Conservation (phyloP, 2,329 filamentous ascomycete species). For the Hypoxylon sp. region DNA sequence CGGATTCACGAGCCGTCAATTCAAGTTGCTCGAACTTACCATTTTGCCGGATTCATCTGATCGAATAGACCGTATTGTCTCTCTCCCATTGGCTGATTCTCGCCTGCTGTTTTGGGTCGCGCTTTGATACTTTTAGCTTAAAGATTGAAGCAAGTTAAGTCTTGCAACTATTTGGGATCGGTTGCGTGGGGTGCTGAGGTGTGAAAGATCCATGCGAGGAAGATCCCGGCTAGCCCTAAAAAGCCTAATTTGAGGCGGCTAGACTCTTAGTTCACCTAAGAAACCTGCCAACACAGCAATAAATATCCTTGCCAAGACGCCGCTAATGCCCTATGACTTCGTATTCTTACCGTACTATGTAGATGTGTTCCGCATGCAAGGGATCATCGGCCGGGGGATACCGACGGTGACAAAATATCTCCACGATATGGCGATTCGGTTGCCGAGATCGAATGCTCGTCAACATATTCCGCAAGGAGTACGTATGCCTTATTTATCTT, state of each 20-base stretch:
- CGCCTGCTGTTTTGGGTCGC: neutral
- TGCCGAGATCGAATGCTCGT: conserved; percentile 22
- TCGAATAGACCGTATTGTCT: conserved; percentile 12
- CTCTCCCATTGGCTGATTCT: conserved; percentile 14
- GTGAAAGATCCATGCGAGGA: conserved; percentile 6
- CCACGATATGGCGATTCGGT: conserved; percentile 25
- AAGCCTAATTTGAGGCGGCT: conserved; percentile 29
- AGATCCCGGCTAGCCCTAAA: conserved; percentile 27
- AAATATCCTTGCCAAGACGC: conserved; percentile 30
- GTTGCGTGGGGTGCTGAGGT: neutral
- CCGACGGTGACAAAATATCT: neutral
- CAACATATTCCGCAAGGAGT: conserved; percentile 20
- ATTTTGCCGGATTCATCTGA: conserved; percentile 36
- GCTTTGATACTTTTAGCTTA: conserved; percentile 7
- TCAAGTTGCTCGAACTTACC: conserved; percentile 22
- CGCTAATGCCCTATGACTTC: conserved; percentile 35
- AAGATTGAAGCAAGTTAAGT: neutral
- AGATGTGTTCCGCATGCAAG: conserved; percentile 14
- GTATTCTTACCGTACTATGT: conserved; percentile 37
- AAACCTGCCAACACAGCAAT: conserved; percentile 32
- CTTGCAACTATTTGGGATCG: neutral
- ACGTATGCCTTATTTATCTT: conserved; percentile 38
- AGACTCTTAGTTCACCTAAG: conserved; percentile 9
- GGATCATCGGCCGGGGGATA: neutral
- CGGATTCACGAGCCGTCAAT: conserved; percentile 31